These are phyloP conservation scores for Sabuloglossum arenarium DNA, from an alignment of 495 filamentous ascomycete genomes.

Conservation along the genomic window DNA sequence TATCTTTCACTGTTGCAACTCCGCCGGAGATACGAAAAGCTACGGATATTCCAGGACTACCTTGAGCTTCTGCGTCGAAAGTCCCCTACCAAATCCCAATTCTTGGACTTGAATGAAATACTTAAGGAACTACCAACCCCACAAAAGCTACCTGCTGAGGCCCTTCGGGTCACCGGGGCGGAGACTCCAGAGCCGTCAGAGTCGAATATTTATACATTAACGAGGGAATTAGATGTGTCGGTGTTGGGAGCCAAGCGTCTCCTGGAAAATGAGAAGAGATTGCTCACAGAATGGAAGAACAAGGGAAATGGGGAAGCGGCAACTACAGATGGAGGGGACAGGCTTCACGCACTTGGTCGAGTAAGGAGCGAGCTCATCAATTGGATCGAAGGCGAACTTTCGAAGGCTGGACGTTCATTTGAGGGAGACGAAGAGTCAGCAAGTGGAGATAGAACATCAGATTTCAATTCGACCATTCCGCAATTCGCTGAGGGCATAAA, in stretches of 20 bases:
- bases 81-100: slow-evolving; percentile 25
- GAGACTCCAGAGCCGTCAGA: slow-evolving; percentile 10
- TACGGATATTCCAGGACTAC: slow-evolving; percentile 31
- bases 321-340: slow-evolving; percentile 2
- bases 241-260: slow-evolving; percentile 40
- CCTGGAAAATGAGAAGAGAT: slow-evolving; percentile 37
- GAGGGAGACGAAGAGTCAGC: slow-evolving; percentile 22
- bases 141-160: slow-evolving; percentile 26
- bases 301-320: background rate
- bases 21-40: slow-evolving; percentile 29
- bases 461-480: background rate
- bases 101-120: slow-evolving; percentile 24
- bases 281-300: slow-evolving; percentile 25
- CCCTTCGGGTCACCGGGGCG: slow-evolving; percentile 14
- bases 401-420: slow-evolving; percentile 24
- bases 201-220: slow-evolving; percentile 24
- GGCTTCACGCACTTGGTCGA: slow-evolving; percentile 15
- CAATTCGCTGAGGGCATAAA: slow-evolving; percentile 16
- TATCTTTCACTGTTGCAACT: slow-evolving; percentile 34
- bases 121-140: slow-evolving; percentile 20
- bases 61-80: slow-evolving; percentile 18
- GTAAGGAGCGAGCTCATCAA: slow-evolving; percentile 43
- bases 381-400: slow-evolving; percentile 51
- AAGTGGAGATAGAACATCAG: slow-evolving; percentile 18
- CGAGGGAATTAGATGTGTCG: slow-evolving; percentile 41